These are phyloP conservation scores for Microsporum audouinii DNA, from an alignment of 2,329 filamentous ascomycete species.

Conservation along the genomic window DNA sequence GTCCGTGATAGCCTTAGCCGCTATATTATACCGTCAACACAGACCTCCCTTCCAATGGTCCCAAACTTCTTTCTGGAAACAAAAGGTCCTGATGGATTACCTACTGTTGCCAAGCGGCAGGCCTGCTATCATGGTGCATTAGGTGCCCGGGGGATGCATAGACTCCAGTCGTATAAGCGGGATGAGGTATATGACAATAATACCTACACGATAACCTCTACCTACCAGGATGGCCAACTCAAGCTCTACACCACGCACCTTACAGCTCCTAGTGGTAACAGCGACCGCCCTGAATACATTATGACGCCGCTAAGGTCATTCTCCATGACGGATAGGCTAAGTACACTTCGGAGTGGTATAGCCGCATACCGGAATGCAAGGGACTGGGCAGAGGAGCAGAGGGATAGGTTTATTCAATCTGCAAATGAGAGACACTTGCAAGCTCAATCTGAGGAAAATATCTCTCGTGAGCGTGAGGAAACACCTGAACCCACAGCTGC, in stretches of 20 bases:
- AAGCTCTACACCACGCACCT: constrained; percentile 8
- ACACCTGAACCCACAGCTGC: neutral
- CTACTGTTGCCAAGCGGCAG: constrained; percentile 24
- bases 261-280: neutral
- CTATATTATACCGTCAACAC: constrained; percentile 24
- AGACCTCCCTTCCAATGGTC: constrained; percentile 21
- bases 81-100: constrained; percentile 27
- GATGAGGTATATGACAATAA: constrained; percentile 18
- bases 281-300: constrained; percentile 3
- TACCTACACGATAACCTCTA: constrained; percentile 20
- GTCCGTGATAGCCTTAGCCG: constrained; percentile 18
- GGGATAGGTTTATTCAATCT: constrained; percentile 26
- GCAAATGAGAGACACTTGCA: constrained; percentile 18
- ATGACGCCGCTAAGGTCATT: constrained; percentile 6
- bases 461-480: neutral
- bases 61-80: constrained; percentile 36
- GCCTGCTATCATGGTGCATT: constrained; percentile 31
- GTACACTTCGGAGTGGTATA: constrained; percentile 21
- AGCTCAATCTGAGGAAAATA: neutral
- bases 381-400: constrained; percentile 29
- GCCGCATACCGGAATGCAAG: constrained; percentile 24
- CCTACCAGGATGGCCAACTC: constrained; percentile 6
- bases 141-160: constrained; percentile 30
- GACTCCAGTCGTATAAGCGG: constrained; percentile 26
- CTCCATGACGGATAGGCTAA: constrained; percentile 2